These are phyloP conservation scores for Rubia peregrina DNA, from an alignment of 305 asterid genomes.

Conservation along the genomic window DNA sequence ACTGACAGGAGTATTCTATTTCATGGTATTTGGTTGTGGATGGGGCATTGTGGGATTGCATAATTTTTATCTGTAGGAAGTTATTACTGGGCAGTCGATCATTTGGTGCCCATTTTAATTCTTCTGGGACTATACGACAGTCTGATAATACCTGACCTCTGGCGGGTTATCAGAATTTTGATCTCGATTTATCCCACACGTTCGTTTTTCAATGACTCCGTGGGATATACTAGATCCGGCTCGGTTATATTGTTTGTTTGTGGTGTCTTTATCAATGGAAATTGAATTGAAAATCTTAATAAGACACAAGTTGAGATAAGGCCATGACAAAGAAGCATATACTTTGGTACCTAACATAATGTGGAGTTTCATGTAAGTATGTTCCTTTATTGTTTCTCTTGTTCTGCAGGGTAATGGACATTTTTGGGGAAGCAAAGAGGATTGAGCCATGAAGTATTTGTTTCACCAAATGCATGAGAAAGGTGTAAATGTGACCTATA, in stretches of 20 bases:
- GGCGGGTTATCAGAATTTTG: neutral
- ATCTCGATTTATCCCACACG: no score
- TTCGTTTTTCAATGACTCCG: no score
- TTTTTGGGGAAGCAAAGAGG: slow-evolving; percentile 87
- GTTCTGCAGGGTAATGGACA: slow-evolving; percentile 34
- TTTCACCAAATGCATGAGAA: slow-evolving; percentile 65
- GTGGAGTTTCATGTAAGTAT: no score
- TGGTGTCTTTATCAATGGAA: slow-evolving; percentile 56
- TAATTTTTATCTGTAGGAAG: slow-evolving; percentile 70
- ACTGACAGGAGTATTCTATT: slow-evolving; percentile 65
- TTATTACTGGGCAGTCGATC: slow-evolving; percentile 54
- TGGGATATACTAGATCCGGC: neutral
- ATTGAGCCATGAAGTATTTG: slow-evolving; percentile 65
- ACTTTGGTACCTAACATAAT: no score
- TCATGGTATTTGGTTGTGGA: slow-evolving; percentile 65
- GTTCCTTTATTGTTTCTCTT: no score
- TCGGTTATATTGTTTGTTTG: neutral
- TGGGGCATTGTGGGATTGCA: slow-evolving; percentile 84
- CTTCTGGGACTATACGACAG: neutral
- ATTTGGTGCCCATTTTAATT: slow-evolving; percentile 20
- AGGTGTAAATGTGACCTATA: slow-evolving; percentile 61
- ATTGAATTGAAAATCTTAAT: slow-evolving; percentile 36
- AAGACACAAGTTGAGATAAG: slow-evolving; percentile 64
- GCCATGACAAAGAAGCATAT: slow-evolving; percentile 50
- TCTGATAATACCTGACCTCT: neutral